Base-by-base conservation (phyloP, 148 eudicot species). In the Beta vulgaris region DNA sequence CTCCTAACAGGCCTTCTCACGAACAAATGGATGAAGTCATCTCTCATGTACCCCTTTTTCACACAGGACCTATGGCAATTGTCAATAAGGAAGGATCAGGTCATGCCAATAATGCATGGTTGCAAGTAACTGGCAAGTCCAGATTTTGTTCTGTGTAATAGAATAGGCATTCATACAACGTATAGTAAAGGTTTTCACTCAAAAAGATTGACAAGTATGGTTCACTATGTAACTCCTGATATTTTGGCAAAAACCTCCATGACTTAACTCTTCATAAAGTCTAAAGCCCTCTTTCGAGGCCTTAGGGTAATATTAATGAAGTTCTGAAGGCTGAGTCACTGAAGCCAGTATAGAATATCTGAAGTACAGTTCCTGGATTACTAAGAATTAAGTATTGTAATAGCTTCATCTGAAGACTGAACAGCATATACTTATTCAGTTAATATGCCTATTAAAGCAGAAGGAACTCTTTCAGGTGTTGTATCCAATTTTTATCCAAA, bases 31-130 rank as follows among this genome's bases (percentile, higher is more conserved):
- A 96, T 73, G 66, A 88, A 92, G 69, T 92, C 93, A 82, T 96
- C 99, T 84, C 86, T 91, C 87, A 96, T 96, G 84, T 92, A 96
- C 76, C 98, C 99, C 79, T 96, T 91, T 71, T 89, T 96, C 51
- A 96, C 98, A 74, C 99, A 96, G 2, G 98, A 92, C 88, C 99
- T 96, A 40, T 19, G 73, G 25, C 67, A 76, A 84, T 64, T 23
- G 29, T 42, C 46, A 66, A 68, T 18, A 23, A 70, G 66, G 35
- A 67, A 37, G 28, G 37, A 36, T 71, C 18, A 77, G 26, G 31
- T 31, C 29, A 43, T 35, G 67, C 21, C 39, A 39, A 23, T 18
- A 51, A 26, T 6, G 46, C 23, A 42, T 49, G 31, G 0, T 34
- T 48, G 42, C 19, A 35, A 35, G 35, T 11, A n/a, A 67, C 35